A percentile compares a stretch with the other conserved stretches of the same genome.
These are phyloP conservation scores for Penicillium sp. DNA, from an alignment of 2,329 filamentous ascomycete species.

Conservation along the genomic window DNA sequence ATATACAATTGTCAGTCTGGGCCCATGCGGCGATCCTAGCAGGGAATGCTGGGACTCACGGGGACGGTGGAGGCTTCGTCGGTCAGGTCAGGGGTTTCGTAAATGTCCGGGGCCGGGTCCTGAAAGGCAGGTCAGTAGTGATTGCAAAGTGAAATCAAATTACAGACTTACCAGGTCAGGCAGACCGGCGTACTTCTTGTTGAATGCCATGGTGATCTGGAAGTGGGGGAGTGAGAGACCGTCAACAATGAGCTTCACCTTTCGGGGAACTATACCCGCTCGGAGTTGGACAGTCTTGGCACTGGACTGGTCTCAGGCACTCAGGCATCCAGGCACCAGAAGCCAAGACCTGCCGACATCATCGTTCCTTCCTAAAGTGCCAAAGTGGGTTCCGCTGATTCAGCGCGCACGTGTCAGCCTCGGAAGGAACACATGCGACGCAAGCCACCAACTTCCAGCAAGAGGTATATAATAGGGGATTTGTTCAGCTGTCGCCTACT, in stretches of 20 bases:
- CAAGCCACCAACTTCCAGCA: background rate
- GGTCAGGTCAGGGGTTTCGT: conserved; percentile 92
- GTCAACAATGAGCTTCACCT: conserved; percentile 20
- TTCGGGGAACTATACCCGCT: conserved; percentile 11
- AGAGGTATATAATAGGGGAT: conserved; percentile 24
- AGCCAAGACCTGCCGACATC: conserved; percentile 2
- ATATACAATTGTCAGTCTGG: conserved; percentile 54
- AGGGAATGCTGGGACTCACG: conserved; percentile 57
- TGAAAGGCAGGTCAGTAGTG: conserved; percentile 44
- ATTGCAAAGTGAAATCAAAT: background rate
- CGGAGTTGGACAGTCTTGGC: background rate
- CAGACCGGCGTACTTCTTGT: conserved; percentile 80
- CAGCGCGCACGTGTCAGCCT: conserved; percentile 29
- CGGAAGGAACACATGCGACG: conserved; percentile 33
- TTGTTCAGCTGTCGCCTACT: conserved; percentile 12
- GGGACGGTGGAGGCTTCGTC: conserved; percentile 87
- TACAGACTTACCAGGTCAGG: conserved; percentile 70
- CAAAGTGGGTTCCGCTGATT: background rate
- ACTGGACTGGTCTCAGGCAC: conserved; percentile 8
- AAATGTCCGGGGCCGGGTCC: conserved; percentile 93
- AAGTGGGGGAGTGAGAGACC: conserved; percentile 18
- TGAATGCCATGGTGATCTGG: conserved; percentile 67
- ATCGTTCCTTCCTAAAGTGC: background rate
- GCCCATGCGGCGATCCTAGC: conserved; percentile 3
- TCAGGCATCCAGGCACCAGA: background rate